phyloP scores from a whole-genome alignment of 1,139 yeast species.

The Scheffersomyces parashehatae region DNA sequence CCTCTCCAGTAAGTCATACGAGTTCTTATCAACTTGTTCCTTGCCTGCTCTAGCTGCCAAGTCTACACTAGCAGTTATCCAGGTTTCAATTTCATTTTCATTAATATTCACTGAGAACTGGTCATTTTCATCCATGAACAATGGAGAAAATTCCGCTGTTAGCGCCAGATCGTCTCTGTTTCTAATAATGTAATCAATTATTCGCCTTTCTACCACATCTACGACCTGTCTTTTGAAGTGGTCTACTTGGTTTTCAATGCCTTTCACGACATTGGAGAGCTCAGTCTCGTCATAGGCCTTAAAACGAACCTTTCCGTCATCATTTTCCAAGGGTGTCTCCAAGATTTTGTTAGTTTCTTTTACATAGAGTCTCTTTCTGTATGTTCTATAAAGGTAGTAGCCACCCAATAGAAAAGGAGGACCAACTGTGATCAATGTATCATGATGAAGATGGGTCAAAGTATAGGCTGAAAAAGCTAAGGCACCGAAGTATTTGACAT shows the following conservation, averaged over 20 bases:
- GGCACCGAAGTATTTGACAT: conserved; percentile 30
- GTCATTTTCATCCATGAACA: conserved; percentile 29
- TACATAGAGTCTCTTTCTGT: conserved; percentile 15
- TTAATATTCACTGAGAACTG: conserved; percentile 24
- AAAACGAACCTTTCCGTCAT: conserved; percentile 20
- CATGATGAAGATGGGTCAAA: conserved; percentile 40
- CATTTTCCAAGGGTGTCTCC: conserved; percentile 2
- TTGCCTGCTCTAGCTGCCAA: neutral
- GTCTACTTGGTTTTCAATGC: conserved; percentile 42
- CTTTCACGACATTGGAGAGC: conserved; percentile 30
- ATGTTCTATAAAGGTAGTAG: conserved; percentile 23
- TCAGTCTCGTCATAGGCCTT: conserved; percentile 36
- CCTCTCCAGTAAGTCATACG: neutral
- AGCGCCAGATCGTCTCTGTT: neutral
- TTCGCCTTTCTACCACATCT: conserved; percentile 24
- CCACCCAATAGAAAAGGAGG: conserved; percentile 37
- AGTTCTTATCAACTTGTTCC: too few species aligned
- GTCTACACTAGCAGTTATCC: neutral
- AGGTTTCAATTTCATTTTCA: conserved; percentile 13
- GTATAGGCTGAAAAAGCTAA: conserved; percentile 28
- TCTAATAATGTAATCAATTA: conserved; percentile 15
- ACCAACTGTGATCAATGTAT: conserved; percentile 32
- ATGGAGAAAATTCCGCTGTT: conserved; percentile 1
- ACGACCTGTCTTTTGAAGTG: conserved; percentile 32
- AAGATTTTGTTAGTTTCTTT: conserved; percentile 11